Conservation (phyloP, 164 flowering plant species). For the Dillenia turbinata region DNA sequence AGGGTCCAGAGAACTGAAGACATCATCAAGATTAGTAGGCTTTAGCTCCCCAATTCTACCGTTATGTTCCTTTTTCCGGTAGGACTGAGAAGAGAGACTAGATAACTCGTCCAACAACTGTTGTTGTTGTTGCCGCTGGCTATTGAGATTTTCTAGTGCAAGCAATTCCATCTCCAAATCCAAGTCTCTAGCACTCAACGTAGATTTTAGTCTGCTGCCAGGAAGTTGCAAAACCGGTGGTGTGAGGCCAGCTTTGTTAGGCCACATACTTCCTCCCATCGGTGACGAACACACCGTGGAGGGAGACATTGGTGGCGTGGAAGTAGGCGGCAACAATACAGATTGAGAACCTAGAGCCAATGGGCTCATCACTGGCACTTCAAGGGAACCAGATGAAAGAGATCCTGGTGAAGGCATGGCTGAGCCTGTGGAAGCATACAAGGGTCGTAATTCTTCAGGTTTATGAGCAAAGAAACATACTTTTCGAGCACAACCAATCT, state of each 20-base stretch:
- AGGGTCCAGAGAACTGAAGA: slow-evolving; percentile 53
- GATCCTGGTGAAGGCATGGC: slow-evolving; percentile 79
- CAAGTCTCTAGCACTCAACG: slow-evolving; percentile 68
- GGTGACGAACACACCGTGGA: slow-evolving; percentile 44
- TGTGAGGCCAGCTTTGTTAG: slow-evolving; percentile 42
- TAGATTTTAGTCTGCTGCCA: slow-evolving; percentile 69
- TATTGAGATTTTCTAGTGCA: slow-evolving; percentile 37
- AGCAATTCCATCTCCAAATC: slow-evolving; percentile 64
- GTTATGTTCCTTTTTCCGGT: slow-evolving; percentile 27
- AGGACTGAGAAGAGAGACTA: slow-evolving; percentile 42
- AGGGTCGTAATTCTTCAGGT: slow-evolving; percentile 76
- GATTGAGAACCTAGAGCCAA: slow-evolving; percentile 45
- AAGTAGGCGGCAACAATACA: slow-evolving; percentile 32
- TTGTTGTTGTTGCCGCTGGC: slow-evolving; percentile 37
- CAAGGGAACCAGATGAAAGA: slow-evolving; percentile 24
- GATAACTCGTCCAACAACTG: slow-evolving; percentile 63
- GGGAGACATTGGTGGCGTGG: slow-evolving; percentile 79
- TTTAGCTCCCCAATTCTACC: slow-evolving; percentile 30
- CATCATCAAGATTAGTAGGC: slow-evolving; percentile 65
- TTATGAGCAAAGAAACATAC: slow-evolving; percentile 96
- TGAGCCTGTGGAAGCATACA: slow-evolving; percentile 84
- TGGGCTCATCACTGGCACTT: slow-evolving; percentile 44
- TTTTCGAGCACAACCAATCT: slow-evolving; percentile 67
- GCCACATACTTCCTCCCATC: slow-evolving; percentile 50
- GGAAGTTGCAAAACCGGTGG: slow-evolving; percentile 81